Evolutionary conservation across 495 filamentous ascomycete genomes (phyloP).

Genomic region (Neurospora sp.): DNA sequence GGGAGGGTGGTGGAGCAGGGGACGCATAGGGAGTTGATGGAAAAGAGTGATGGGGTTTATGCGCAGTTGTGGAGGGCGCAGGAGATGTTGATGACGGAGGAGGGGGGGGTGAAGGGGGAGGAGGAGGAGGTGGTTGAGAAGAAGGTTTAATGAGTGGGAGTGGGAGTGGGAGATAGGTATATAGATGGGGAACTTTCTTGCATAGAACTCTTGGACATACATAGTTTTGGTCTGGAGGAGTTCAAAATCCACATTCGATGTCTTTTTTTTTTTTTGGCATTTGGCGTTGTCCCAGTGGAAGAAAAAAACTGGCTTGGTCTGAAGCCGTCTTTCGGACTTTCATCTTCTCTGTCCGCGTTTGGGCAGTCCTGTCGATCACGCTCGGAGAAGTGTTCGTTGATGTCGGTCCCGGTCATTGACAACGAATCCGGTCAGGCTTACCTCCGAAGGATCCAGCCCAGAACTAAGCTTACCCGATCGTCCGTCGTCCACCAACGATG

Average conservation of each 20-base stretch:
- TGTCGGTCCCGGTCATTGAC: background rate
- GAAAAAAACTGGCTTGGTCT: background rate
- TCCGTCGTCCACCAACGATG: too few relatives aligned
- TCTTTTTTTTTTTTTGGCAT: background rate
- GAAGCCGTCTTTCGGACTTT: background rate
- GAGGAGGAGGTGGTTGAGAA: background rate
- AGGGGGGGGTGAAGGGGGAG: conserved; percentile 1
- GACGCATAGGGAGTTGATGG: conserved; percentile 75
- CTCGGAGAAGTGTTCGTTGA: background rate
- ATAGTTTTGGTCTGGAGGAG: background rate
- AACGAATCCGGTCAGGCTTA: background rate
- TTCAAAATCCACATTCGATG: background rate
- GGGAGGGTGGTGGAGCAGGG: conserved; percentile 78
- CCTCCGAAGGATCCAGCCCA: background rate
- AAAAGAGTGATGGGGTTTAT: conserved; percentile 60
- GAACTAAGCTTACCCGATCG: too few relatives aligned
- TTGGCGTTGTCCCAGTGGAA: background rate
- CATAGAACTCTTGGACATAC: background rate
- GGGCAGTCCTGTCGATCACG: background rate
- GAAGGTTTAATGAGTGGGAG: background rate
- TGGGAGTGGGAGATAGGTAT: background rate
- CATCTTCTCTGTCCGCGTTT: background rate
- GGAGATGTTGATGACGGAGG: conserved; percentile 18
- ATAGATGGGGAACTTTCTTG: background rate
- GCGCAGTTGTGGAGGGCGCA: conserved; percentile 67